Conservation (phyloP, 768 basidiomycete species). For the Leucogyrophana mollusca region DNA sequence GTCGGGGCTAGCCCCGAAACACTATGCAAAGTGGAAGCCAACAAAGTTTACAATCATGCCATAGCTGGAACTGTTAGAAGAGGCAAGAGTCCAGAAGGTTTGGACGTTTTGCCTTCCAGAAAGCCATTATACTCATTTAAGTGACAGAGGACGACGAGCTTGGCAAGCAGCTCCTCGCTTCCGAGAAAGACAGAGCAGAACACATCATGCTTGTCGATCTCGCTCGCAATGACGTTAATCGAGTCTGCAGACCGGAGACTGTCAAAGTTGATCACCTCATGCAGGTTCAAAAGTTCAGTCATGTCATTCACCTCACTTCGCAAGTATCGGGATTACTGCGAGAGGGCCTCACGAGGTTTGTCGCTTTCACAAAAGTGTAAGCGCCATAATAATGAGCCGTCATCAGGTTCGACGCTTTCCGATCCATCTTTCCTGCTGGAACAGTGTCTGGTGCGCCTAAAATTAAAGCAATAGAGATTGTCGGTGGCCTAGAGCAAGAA, state of each 20-base stretch:
- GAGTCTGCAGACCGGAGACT: conserved; percentile 91
- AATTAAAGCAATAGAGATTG: conserved; percentile 95
- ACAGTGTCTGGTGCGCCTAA: conserved; percentile 99
- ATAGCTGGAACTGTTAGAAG: conserved; percentile 94
- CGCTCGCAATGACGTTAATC: conserved; percentile 97
- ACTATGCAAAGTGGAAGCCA: conserved; percentile 89
- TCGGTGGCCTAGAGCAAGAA: conserved; percentile 84
- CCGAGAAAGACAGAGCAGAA: conserved; percentile 95
- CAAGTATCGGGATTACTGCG: conserved; percentile 89
- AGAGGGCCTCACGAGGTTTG: conserved; percentile 78
- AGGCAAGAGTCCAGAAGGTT: conserved; percentile 85
- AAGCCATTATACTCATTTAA: conserved; percentile 8
- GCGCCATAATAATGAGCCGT: background rate
- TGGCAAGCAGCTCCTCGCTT: conserved; percentile 69
- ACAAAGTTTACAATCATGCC: conserved; percentile 95
- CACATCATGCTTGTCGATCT: conserved; percentile 99
- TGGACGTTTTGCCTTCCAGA: conserved; percentile 23
- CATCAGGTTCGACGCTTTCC: conserved; percentile 92
- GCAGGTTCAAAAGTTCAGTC: conserved; percentile 92
- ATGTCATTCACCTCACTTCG: conserved; percentile 96
- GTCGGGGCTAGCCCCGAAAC: conserved; percentile 99
- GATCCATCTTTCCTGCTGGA: conserved; percentile 98
- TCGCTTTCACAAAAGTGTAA: background rate
- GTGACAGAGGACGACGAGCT: conserved; percentile 83
- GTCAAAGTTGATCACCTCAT: conserved; percentile 97